phyloP scores from a whole-genome alignment of 2,329 filamentous ascomycete species.

The Calonectria honghensis region DNA sequence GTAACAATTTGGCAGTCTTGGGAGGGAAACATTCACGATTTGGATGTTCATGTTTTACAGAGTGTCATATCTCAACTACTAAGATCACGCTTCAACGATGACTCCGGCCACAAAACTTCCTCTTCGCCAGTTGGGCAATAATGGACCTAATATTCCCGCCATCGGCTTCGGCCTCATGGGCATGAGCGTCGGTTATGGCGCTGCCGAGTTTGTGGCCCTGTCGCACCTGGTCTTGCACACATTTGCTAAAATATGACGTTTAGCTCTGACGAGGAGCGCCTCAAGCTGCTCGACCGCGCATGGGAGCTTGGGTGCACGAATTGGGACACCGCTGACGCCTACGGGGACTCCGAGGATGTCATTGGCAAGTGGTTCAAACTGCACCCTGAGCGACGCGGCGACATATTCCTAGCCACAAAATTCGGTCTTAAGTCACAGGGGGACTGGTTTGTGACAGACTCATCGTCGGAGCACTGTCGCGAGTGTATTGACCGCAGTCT shows the following conservation, averaged over 20 bases:
- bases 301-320: constrained; percentile 70
- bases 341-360: constrained; percentile 69
- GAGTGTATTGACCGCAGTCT: constrained; percentile 61
- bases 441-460: constrained; percentile 48
- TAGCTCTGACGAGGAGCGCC: constrained; percentile 69
- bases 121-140: constrained; percentile 65
- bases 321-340: constrained; percentile 71
- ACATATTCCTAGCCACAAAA: constrained; percentile 70
- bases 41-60: not conserved
- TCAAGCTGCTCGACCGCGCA: constrained; percentile 70
- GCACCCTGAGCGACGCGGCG: constrained; percentile 66
- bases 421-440: constrained; percentile 57
- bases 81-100: constrained; percentile 29
- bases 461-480: constrained; percentile 55
- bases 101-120: constrained; percentile 46
- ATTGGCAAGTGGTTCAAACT: constrained; percentile 71
- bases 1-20: not conserved
- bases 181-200: constrained; percentile 61
- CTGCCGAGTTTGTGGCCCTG: constrained; percentile 46
- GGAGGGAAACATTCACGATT: not conserved
- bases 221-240: not conserved
- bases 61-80: not conserved
- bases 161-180: constrained; percentile 75
- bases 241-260: constrained; percentile 35
- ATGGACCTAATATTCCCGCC: constrained; percentile 70